A percentile compares a stretch with the other conserved stretches of the same genome.
Conservation (phyloP, 345 rosid genomes). For the Eucalyptus erythrocorys region DNA sequence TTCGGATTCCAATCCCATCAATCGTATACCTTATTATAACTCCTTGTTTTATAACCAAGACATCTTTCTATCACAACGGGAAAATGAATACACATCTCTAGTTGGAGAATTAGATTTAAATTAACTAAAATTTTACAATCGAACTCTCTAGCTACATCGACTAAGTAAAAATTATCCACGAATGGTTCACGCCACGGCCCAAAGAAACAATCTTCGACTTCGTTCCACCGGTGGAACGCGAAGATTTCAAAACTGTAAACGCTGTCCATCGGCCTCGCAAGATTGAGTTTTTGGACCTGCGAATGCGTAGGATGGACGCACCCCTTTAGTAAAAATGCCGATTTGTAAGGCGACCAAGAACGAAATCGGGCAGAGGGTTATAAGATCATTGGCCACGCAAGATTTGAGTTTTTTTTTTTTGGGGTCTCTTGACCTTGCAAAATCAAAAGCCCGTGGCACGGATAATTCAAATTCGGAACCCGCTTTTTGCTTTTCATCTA, state of each 20-base stretch:
- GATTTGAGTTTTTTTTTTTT: background rate
- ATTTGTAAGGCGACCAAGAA: background rate
- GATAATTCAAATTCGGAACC: background rate
- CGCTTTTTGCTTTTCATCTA: background rate
- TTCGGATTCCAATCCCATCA: background rate
- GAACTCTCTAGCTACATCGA: background rate
- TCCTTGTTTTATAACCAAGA: background rate
- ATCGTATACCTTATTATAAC: background rate
- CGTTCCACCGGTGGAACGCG: background rate
- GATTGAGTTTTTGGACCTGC: background rate
- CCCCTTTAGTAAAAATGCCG: background rate
- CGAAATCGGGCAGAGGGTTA: background rate
- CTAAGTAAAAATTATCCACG: background rate
- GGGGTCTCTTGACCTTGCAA: background rate
- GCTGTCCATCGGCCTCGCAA: background rate
- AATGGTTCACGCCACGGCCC: background rate
- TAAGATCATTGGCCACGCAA: background rate
- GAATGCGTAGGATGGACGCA: background rate
- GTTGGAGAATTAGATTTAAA: background rate
- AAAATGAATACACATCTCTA: background rate
- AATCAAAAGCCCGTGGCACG: background rate
- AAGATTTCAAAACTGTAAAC: background rate
- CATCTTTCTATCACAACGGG: fast-evolving
- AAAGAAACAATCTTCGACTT: background rate
- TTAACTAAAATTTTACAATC: background rate